Evolutionary conservation across 164 flowering plant species (phyloP).

Genomic region (Sextonia rubra): DNA sequence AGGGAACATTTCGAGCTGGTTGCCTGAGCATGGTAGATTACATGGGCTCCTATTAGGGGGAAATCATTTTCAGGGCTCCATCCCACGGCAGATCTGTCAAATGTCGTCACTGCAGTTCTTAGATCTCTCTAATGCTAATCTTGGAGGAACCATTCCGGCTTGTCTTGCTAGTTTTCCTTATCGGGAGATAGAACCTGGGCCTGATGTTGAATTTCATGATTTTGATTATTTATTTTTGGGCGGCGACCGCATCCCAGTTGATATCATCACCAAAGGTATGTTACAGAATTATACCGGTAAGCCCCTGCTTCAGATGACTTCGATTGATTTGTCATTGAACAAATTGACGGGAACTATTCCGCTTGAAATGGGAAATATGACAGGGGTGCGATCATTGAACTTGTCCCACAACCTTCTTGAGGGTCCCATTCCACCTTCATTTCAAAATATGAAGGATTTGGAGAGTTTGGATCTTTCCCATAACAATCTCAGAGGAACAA

Average conservation of each 20-base stretch:
- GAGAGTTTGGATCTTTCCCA: conserved; percentile 6
- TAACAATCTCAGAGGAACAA: background rate
- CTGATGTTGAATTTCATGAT: background rate
- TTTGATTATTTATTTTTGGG: background rate
- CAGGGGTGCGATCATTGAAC: conserved; percentile 1
- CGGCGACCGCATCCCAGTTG: too few relatives aligned
- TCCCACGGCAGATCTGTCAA: conserved; percentile 2
- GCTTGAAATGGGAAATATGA: background rate
- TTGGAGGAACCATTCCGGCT: background rate
- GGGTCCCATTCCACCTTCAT: conserved; percentile 2
- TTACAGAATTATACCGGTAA: background rate
- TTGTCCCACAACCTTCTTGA: conserved; percentile 5
- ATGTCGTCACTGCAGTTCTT: background rate
- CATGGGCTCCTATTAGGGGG: background rate
- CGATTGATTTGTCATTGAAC: conserved; percentile 4
- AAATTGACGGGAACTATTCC: conserved; percentile 4
- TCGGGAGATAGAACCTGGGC: background rate
- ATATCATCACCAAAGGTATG: background rate
- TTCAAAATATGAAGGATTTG: background rate
- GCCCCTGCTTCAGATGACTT: background rate
- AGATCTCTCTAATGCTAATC: conserved; percentile 1
- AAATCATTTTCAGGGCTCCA: background rate
- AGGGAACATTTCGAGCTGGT: conserved; percentile 1
- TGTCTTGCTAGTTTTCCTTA: background rate
- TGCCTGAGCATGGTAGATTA: background rate